Base-by-base conservation (phyloP, 202 grass and related monocot species). In the Cymbopogon flexuosus region DNA sequence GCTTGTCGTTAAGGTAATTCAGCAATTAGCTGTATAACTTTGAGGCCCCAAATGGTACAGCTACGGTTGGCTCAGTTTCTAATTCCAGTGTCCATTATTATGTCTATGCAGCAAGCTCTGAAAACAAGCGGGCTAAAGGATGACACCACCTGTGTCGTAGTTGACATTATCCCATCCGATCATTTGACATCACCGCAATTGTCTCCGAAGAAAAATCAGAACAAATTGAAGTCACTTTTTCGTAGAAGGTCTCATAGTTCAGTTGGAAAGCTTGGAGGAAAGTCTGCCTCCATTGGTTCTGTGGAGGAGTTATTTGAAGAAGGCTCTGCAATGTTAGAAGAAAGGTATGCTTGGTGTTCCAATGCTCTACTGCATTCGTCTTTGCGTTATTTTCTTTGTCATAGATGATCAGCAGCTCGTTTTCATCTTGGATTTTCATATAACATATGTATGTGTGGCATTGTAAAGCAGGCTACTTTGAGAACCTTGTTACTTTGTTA, bases 221-320 rank as follows among this genome's bases (percentile, higher is more conserved):
- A 82, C 64, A 92, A 93, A 70, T 81, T 94, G 42, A 94, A 77
- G 56, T 91, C 92, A 39, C 84, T 94, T 74, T 76, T 98, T 6
- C 75, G 88, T 34, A 94, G 86, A 82, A 94, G 81, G 65, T 89
- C 72, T 0, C 90, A 98, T 27, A 88, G 68, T 80, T 86, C 79
- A 12, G 59, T 83, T 16, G 90, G 92, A 65, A 94, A 93, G 56
- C 68, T 83, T 62, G 78, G 79, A 51, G 87, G 78, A 37, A 87
- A 79, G 59, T 88, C 90, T 39, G 83, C 89, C 54, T 92, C 95
- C 60, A 73, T 94, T 80, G 95, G 90, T 39, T 85, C 92, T 0
- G 86, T 98, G 16, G 95, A 98, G 84, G 92, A 94, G 85, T 83
- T 98, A 80, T 94, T 98, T 62, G 95, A 94, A 84, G 92, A 98